Base-by-base conservation (phyloP, 352 stramenopile species). In the Phytophthora cactorum region DNA sequence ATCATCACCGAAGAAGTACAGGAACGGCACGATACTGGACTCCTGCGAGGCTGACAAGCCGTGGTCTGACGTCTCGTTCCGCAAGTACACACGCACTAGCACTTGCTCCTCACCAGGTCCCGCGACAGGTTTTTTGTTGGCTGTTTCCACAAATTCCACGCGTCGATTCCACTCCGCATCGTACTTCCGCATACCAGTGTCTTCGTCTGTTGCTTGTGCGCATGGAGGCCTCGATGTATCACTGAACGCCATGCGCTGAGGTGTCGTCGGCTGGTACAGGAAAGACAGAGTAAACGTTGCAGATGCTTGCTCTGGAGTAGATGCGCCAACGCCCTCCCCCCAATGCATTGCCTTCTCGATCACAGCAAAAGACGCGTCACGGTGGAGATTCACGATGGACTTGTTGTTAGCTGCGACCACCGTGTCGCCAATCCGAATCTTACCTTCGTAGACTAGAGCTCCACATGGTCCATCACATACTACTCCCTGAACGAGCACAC, bases 1-100 rank as follows among this genome's bases (percentile, higher is more conserved):
- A 59, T 96, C 88, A 22, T 96, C 88, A 6, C 88, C 88, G 56
- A 96, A 96, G 66, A 96, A 96, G 54, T 96, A 96, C 22, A 96
- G 66, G 62, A 96, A 96, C 3, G 88, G 88, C 31, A 96, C 83
- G 14, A 96, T 88, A 66, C 88, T 96, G 34, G 86, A 88, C 59
- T 96, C 88, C 39, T 96, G 87, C 2, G 86, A 85, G 1, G 81
- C 72, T 11, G 82, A 91, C 14, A 96, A 58, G 0, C 88, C 88
- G 53, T 96, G 86, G 45, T 96, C 88, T 0, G 84, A 88, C 1
- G 86, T 75, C 22, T 90, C 84, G 17, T 92, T 86, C 7, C 86
- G 86, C 41, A 88, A 68, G 46, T 91, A 96, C 50, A 96, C 80
- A 47, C 82, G 86, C 12, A 96, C 75, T 2, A 92, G 70, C 28